Base-by-base conservation (phyloP, 768 basidiomycete genomes). In the Clitopilus hobsonii region DNA sequence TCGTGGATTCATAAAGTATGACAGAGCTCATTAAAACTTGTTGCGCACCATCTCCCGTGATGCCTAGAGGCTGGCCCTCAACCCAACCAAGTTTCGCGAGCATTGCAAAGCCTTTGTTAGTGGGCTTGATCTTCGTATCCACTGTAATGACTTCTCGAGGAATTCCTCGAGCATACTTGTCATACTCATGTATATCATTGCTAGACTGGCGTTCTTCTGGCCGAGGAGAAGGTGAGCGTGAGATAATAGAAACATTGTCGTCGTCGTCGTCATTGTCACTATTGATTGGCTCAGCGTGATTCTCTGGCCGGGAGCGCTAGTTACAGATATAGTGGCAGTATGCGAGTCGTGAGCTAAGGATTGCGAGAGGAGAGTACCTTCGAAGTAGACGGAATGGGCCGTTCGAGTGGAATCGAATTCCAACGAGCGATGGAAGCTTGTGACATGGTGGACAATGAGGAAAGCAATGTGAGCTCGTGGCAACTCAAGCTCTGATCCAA, bases 1-100 rank as follows among this genome's bases (percentile, higher is more conserved):
- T 20, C 28, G 20, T 16, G 13, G 8, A 29, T 53, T 36, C n/a
- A 29, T 2, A 24, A 3, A 20, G 22, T 5, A 18, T 45, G 41
- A 45, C 41, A 25, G 20, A 23, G 20, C 20, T 23, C 48, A 16
- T 28, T 25, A 54, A 13, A 23, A 22, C 28, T 47, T 32, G 11
- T 2, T 32, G 60, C 72, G 18, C 58, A 91, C 91, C 91, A 56
- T 91, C 88, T 25, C 78, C 83, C 51, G 89, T 87, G 14, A 89
- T 61, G 4, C 91, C 91, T 1, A 94, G 73, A 16, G 88, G 83
- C 59, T 86, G 82, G 11, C 91, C 91, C 63, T 90, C 89, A 0
- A 77, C 70, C 91, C 91, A 93, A 6, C 91, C 91, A 52, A 93
- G 79, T 69, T 87, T 92, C 27, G 84, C 79, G 1, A 94, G 81